These are phyloP conservation scores for Linum trigynum DNA, from an alignment of 345 rosid genomes.

Conservation along the genomic window DNA sequence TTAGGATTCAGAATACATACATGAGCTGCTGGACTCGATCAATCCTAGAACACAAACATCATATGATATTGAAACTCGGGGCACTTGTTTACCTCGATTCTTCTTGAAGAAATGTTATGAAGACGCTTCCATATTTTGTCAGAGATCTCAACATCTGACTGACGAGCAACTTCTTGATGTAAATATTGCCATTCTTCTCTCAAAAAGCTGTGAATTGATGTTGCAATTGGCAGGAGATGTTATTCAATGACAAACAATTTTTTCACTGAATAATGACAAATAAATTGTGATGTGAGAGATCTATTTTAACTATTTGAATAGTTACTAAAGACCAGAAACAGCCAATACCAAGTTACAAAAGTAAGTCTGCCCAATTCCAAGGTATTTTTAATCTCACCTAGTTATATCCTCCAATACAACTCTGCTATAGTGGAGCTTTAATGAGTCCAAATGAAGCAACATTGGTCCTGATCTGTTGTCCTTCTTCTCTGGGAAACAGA, in stretches of 20 bases:
- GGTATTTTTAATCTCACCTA: conserved; percentile 44
- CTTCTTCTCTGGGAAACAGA: conserved; percentile 74
- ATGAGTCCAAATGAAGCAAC: conserved; percentile 83
- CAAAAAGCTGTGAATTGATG: conserved; percentile 39
- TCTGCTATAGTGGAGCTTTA: conserved; percentile 59
- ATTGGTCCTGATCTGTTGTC: conserved; percentile 60
- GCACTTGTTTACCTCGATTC: conserved; percentile 21
- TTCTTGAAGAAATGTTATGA: conserved; percentile 40
- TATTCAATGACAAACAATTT: background rate
- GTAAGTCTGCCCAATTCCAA: background rate
- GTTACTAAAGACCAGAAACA: background rate
- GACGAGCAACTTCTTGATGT: conserved; percentile 38
- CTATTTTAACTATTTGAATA: background rate
- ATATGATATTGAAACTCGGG: background rate
- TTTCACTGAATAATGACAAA: background rate
- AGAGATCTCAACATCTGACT: conserved; percentile 41
- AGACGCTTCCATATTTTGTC: conserved; percentile 53
- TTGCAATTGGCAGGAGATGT: conserved; percentile 5
- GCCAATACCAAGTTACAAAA: background rate
- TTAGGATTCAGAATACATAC: background rate
- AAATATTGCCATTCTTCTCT: conserved; percentile 71
- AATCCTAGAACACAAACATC: background rate
- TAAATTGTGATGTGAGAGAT: background rate
- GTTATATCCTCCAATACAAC: conserved; percentile 52
- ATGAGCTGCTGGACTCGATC: background rate